Base-by-base conservation (phyloP, 1,139 yeast species). In the Kodamaea sp. region DNA sequence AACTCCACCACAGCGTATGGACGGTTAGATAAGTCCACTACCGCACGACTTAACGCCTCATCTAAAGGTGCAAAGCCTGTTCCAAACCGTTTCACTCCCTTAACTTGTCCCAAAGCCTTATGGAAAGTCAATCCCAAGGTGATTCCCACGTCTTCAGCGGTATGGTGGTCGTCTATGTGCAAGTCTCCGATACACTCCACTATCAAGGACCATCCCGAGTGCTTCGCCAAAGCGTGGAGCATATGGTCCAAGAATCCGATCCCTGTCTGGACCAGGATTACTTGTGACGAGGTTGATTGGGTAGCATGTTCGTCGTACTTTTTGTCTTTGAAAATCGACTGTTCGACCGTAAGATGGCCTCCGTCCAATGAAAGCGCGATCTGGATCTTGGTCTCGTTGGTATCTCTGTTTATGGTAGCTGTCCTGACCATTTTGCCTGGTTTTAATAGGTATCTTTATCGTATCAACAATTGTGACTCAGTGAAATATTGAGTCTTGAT, bases 161-260 rank as follows among this genome's bases (percentile, higher is more conserved):
- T 82, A 60, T 92, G 98, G 60, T 92, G 98, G 63, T 92, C 98
- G 58, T 92, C 98, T 35, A 92, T 90, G 60, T 89, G 95, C 53
- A 89, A 69, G 57, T 92, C 98, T 24, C 98, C 98, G 42, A 84
- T 75, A 62, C 97, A 90, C 55, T 86, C 95, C 18, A 92, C 76
- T 22, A 86, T 70, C 42, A 92, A 61, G 14, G 96, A 87, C 98
- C 98, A 92, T 10, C 98, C 98, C 1, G 94, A 73, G 61, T 92
- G 98, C 57, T 92, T 92, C 27, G 97, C 97, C 48, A 92, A 71
- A 0, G 98, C 98, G 54, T 90, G 97, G 28, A 92, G 70, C 98
- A 92, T 92, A 61, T 92, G 98, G 65, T 92, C 98, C 42, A 92
- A 69, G 57, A 92, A 92, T 2, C 98, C 98, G 37, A 92, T 77